A percentile compares a stretch with the other conserved stretches of the same genome.
These are phyloP conservation scores for Penicillium verrucosum DNA, from an alignment of 2,329 filamentous ascomycete genomes.

Conservation along the genomic window DNA sequence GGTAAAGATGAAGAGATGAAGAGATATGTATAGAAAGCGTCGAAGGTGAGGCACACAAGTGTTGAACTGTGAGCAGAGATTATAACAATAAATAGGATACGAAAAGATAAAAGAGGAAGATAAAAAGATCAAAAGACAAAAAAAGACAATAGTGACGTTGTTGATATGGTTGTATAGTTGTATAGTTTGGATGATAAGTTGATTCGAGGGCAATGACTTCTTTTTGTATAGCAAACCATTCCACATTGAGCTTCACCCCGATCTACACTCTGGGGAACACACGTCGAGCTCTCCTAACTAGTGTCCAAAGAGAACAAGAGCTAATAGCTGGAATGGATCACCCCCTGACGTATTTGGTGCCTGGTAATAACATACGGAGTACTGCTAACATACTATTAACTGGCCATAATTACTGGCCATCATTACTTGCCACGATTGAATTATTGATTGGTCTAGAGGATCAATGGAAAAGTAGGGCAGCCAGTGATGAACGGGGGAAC, in stretches of 20 bases:
- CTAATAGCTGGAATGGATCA: slow-evolving; percentile 23
- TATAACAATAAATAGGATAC: slow-evolving; percentile 9
- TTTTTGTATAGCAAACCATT: slow-evolving; percentile 27
- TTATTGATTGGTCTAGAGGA: slow-evolving; percentile 11
- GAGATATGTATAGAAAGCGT: slow-evolving; percentile 7
- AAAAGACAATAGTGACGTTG: background rate
- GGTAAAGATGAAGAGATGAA: background rate
- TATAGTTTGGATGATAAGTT: slow-evolving; percentile 3
- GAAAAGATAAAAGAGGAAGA: slow-evolving; percentile 2
- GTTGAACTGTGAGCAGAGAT: slow-evolving; percentile 23
- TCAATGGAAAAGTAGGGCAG: slow-evolving; percentile 22
- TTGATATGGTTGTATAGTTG: background rate
- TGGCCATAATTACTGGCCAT: background rate
- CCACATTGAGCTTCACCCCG: slow-evolving; percentile 23
- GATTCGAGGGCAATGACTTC: slow-evolving; percentile 7
- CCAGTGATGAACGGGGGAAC: slow-evolving; percentile 10
- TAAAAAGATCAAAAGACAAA: background rate
- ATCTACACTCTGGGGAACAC: slow-evolving; percentile 26
- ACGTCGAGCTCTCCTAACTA: slow-evolving; percentile 11
- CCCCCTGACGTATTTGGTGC: slow-evolving; percentile 25
- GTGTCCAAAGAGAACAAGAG: slow-evolving; percentile 13
- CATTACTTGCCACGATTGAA: background rate
- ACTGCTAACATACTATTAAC: too few relatives aligned
- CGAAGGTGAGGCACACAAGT: slow-evolving; percentile 17
- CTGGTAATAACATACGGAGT: slow-evolving; percentile 17